Evolutionary conservation across 441 rosid species (phyloP), one percentile per base, ranked within the genome.

Genomic region (Syzygium malaccense): DNA sequence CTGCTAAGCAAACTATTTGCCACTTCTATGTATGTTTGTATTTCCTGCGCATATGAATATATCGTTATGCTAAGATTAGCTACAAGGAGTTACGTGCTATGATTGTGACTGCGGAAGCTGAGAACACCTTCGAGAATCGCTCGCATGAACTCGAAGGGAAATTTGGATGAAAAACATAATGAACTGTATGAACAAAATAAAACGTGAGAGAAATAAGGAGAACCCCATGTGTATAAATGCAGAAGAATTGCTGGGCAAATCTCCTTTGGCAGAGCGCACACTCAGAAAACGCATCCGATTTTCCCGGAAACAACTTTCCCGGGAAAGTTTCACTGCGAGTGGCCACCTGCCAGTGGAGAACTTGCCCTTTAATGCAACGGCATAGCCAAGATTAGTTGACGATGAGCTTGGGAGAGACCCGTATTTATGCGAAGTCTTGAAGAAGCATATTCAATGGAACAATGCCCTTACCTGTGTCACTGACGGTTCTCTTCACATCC

Each of bases 201-300:
- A 56, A 56, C 8, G 28, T 56, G 60, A 23, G 12, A 7, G 4
- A 56, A 55, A 54, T 4, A 54, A 54, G 17, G 60, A 8, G 8
- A 56, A 56, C 28, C 79, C 48, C 45, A 19, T 19, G 79, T 9
- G 26, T 14, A 9, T 19, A 68, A 37, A 71, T 6, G 49, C 80
- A 37, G 49, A 71, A 20, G 93, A 94, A 93, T 93, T 92, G 92
- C 93, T 90, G 96, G 94, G 93, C 94, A 93, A 95, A 91, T 94
- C 96, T 94, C 95, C 96, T 94, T 95, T 93, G 97, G 95, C 96
- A 91, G 93, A 80, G 86, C 85, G 79, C 86, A 86, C 75, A 14
- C 55, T 66, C 30, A 45, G 55, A 26, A 9, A 32, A 55, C 19
- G 48, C 86, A 37, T 37, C 62, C 45, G 48, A 85, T 55, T 85